Base-by-base conservation (phyloP, 805 yeast species). In the Kodamaea sagamina region DNA sequence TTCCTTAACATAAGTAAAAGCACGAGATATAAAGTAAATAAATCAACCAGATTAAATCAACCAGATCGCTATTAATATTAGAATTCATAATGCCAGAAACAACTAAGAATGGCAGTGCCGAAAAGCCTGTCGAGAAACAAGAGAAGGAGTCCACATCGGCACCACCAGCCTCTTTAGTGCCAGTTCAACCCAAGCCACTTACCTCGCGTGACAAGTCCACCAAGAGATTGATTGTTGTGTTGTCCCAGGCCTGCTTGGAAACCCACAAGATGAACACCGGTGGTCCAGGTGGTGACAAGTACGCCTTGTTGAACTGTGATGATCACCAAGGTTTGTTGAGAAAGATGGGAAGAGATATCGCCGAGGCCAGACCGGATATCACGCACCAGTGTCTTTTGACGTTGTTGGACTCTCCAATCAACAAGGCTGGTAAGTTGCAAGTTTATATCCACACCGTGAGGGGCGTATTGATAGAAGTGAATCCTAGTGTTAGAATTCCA, bases 301-400 rank as follows among this genome's bases (percentile, higher is more conserved):
- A 84, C 60, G 97, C 96, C 0, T 70, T 93, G 47, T 75, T 93
- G 58, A 93, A 93, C 71, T 93, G 99, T 74, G 99, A 93, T 65
- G 99, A 93, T 63, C 99, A 93, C 64, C 99, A 93, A 70, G 97
- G 97, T 11, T 73, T 92, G 41, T 72, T 93, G 57, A 85, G 92
- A 64, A 92, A 89, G 62, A 89, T 92, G 95, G 96, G 95, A 41
- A 81, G 98, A 61, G 98, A 93, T 61, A 92, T 93, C 50, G 88
- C 96, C 38, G 99, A 93, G 61, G 98, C 97, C 6, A 82, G 99
- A 65, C 99, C 99, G n/a, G 99, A 93, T 65, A 93, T 93, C 58
- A 93, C 99, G 34, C 99, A 93, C 63, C 99, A 92, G 68, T 93
- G 99, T 74, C 78, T 93, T 32, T 75, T 93, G 65, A 92, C 99